A percentile compares a stretch with the other conserved stretches of the same genome.
Evolutionary conservation across 441 rosid genomes (phyloP).

Genomic region (Francoa sonchifolia): DNA sequence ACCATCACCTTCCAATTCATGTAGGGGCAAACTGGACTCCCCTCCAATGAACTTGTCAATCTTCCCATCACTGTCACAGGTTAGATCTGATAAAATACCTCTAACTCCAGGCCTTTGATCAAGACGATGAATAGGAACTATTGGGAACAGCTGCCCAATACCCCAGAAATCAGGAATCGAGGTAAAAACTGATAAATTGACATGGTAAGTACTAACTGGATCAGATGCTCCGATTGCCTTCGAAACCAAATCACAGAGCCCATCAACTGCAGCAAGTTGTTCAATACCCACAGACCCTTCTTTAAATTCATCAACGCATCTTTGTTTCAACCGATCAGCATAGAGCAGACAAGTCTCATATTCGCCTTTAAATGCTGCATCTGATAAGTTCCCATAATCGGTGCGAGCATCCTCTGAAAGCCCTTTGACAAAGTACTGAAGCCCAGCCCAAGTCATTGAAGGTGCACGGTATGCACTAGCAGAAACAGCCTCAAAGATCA

Average conservation of each 20-base stretch:
- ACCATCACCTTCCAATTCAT: constrained; percentile 35
- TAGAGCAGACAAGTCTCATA: constrained; percentile 48
- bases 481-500: constrained; percentile 79
- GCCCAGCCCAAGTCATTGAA: constrained; percentile 17
- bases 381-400: constrained; percentile 34
- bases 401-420: constrained; percentile 47
- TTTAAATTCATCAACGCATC: constrained; percentile 66
- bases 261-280: constrained; percentile 78
- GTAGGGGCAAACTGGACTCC: constrained; percentile 66
- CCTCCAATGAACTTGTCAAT: constrained; percentile 85
- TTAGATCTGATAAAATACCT: constrained; percentile 76
- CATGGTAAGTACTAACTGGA: constrained; percentile 56
- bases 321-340: constrained; percentile 73
- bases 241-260: constrained; percentile 58
- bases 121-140: constrained; percentile 75
- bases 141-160: constrained; percentile 83
- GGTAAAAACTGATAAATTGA: constrained; percentile 78
- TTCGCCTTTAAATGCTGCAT: constrained; percentile 55
- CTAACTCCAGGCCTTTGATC: constrained; percentile 61
- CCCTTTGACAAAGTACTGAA: constrained; percentile 40
- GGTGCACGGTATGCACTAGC: constrained; percentile 19
- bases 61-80: constrained; percentile 97
- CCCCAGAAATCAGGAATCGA: constrained; percentile 99
- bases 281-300: constrained; percentile 75
- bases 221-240: constrained; percentile 47